phyloP scores from a whole-genome alignment of 1,284 basidiomycete species.

The Cerioporus squamosus region DNA sequence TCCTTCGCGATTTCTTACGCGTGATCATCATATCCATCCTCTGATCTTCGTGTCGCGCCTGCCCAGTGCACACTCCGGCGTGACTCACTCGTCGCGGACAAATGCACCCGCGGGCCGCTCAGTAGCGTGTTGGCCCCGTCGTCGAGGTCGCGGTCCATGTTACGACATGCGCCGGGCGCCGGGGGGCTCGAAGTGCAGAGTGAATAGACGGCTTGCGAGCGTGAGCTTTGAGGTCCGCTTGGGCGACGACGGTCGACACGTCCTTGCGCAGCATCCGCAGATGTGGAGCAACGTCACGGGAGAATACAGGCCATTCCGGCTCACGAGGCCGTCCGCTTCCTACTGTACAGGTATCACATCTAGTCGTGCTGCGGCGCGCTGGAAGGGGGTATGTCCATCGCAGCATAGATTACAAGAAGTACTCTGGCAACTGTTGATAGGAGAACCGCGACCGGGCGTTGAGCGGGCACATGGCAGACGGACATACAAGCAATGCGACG shows the following conservation, averaged over 20 bases:
- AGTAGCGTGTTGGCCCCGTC: too few species aligned
- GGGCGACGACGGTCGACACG: background rate
- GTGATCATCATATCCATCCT: too few species aligned
- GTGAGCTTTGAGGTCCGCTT: too few species aligned
- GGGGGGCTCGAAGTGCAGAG: too few species aligned
- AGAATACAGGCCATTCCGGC: slow-evolving; percentile 1
- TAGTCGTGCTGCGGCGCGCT: slow-evolving; percentile 12
- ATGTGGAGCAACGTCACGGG: background rate
- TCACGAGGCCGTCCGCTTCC: slow-evolving; percentile 2
- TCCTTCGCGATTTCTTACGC: too few species aligned
- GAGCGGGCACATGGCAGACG: slow-evolving; percentile 7
- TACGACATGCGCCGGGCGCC: too few species aligned
- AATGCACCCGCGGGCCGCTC: too few species aligned
- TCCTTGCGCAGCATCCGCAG: background rate
- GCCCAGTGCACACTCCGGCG: too few species aligned
- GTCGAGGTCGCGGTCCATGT: too few species aligned
- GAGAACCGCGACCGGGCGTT: background rate
- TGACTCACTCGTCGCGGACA: too few species aligned
- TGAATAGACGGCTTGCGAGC: too few species aligned
- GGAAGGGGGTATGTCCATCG: slow-evolving; percentile 20
- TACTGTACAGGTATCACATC: slow-evolving; percentile 6
- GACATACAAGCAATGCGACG: slow-evolving; percentile 22
- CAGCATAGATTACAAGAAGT: slow-evolving; percentile 55
- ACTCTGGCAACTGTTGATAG: slow-evolving; percentile 63
- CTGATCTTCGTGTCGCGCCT: too few species aligned